Evolutionary conservation across 257 asterid genomes (phyloP), one percentile per base, ranked within the genome.

Genomic region (Petrea volubilis): DNA sequence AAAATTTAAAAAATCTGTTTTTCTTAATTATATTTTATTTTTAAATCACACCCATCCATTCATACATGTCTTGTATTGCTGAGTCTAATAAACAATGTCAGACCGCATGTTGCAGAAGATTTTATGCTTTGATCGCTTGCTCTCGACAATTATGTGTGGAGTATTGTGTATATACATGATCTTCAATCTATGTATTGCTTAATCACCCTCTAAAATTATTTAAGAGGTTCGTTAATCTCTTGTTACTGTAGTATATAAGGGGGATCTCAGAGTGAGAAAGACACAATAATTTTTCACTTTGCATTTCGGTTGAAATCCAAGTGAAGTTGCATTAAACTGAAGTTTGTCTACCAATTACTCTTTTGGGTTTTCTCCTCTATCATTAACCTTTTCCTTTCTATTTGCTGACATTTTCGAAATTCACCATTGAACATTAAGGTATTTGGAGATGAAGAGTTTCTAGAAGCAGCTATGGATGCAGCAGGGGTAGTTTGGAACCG

Each of bases 401-500:
- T 7, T 10, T 12, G 47, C 28, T 76, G 13, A 61, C 25, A 12
- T 66, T 67, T 14, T 47, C 55, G 28, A n/a, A 11, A 59, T 12
- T 11, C 17, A 49, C n/a, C 0, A 4, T 7, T 17, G 11, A 68
- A n/a, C 49, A 27, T 70, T 13, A 73, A 90, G 97, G 83, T 86
- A 29, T 88, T 87, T 62, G 89, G 90, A 50, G 86, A 81, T 29
- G 58, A 55, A 28, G 92, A 73, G 53, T 91, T 87, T 68, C 71
- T 88, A 5, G 49, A 84, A 75, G 97, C 89, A 60, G 96, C 96
- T 24, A 80, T 87, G 84, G 88, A 78, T 55, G 97, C 97, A 60
- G 96, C 90, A 23, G 92, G 88, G 81, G 92, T 85, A 12, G 95
- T 88, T 41, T 91, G 97, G 97, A 85, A 77, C 40, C 92, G 90